Evolutionary conservation across 306 rosid genomes (phyloP).

Genomic region (Sindora glabra): DNA sequence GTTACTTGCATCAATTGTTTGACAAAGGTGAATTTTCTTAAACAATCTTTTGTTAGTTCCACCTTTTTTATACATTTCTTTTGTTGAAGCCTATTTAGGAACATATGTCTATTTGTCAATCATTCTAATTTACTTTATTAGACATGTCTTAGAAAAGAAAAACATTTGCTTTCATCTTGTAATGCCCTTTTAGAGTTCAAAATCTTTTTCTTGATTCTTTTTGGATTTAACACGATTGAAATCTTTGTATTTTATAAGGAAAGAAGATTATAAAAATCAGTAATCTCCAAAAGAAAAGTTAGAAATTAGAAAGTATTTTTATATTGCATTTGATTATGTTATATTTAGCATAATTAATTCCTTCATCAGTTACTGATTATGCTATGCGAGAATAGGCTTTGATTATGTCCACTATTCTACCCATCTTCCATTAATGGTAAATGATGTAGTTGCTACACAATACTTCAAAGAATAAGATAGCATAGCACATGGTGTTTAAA

Average conservation of each 20-base stretch:
- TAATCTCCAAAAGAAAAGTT: constrained; percentile 76
- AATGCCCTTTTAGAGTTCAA: no score
- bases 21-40: constrained; percentile 65
- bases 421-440: no score
- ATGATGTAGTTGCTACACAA: no score
- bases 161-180: constrained; percentile 23
- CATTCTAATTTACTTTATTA: constrained; percentile 18
- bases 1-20: constrained; percentile 83
- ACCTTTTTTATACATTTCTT: background rate
- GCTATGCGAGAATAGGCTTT: no score
- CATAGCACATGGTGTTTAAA: no score
- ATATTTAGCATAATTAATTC: no score
- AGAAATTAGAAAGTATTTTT: constrained; percentile 24
- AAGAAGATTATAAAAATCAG: constrained; percentile 57
- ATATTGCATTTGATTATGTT: no score
- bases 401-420: no score
- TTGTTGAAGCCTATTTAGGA: background rate
- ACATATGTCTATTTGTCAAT: constrained; percentile 5
- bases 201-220: background rate
- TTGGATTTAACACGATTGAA: background rate
- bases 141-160: constrained; percentile 64
- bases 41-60: background rate
- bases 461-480: no score
- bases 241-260: constrained; percentile 37
- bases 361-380: no score